Evolutionary conservation across 768 basidiomycete genomes (phyloP).

Genomic region (Tulasnella sp.): DNA sequence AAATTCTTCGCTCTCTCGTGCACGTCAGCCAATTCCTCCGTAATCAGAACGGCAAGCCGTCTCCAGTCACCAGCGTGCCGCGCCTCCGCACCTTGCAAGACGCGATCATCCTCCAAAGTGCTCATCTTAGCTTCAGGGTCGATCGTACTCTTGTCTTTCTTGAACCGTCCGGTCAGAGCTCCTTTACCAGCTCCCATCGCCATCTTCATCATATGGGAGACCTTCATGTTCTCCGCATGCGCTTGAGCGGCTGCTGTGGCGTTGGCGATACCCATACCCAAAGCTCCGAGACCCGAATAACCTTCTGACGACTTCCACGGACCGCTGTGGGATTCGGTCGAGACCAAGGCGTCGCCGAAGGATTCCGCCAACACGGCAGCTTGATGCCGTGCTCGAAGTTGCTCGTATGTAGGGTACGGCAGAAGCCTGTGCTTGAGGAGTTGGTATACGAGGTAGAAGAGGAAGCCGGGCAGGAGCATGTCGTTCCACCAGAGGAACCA

Average conservation of each 20-base stretch:
- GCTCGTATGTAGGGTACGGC: constrained; percentile 58
- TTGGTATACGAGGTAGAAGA: constrained; percentile 54
- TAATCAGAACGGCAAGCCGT: constrained; percentile 47
- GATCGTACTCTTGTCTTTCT: constrained; percentile 19
- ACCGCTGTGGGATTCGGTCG: constrained; percentile 44
- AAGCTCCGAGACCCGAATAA: background rate
- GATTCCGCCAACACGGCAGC: constrained; percentile 55
- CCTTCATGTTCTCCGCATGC: background rate
- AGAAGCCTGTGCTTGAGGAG: constrained; percentile 56
- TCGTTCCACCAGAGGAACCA: constrained; percentile 69
- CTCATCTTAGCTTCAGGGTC: constrained; percentile 44
- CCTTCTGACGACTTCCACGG: constrained; percentile 14
- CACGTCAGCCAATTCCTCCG: constrained; percentile 56
- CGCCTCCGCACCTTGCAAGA: constrained; percentile 40
- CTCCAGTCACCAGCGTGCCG: constrained; percentile 52
- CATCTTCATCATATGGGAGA: constrained; percentile 8
- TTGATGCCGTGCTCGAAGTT: constrained; percentile 57
- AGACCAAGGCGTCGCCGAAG: constrained; percentile 56
- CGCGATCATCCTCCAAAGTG: constrained; percentile 42
- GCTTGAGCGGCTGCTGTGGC: constrained; percentile 2
- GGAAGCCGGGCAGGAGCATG: constrained; percentile 56
- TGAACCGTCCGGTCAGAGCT: constrained; percentile 16
- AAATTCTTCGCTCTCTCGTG: constrained; percentile 68
- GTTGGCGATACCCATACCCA: constrained; percentile 1
- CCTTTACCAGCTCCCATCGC: background rate